Evolutionary conservation across 257 asterid species (phyloP), one percentile per base, ranked within the genome.

Genomic region (Nicotiana undulata): DNA sequence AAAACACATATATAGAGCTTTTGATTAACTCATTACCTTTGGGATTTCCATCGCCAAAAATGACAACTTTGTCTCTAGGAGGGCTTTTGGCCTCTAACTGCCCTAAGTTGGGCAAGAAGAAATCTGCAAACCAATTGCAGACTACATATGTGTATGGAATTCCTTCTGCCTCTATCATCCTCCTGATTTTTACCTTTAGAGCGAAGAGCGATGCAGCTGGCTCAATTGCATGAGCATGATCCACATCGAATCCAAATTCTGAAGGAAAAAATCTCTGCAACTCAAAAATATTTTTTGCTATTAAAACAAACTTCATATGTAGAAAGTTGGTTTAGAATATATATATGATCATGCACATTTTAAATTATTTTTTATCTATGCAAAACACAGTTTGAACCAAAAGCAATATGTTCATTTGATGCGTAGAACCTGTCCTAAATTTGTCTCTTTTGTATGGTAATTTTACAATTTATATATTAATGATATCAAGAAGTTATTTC

Each of bases 221-320:
- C 46, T 86, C 92, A 1, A 91, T 93, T 0, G 93, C 95, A 6
- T 86, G 85, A 4, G 85, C 32, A 9, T 86, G 90, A 77, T 94
- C 95, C 51, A 86, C 93, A 49, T 94, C 98, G 61, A 85, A 82
- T 7, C 97, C 97, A 59, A 90, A 94, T 76, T 94, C 97, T 0
- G 95, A 94, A 0, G 98, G 98, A 15, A 88, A 74, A 84, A 92
- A 94, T 72, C 92, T 91, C 98, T 92, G 84, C 56, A 74, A 53
- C 16, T 56, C 28, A 59, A 15, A 59, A 37, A 1, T 8, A 0
- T 1, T 40, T 40, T 40, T 40, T 40, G 46, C 46, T 40, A 40
- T 40, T 40, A 40, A 40, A 40, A 40, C 46, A 40, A 40, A 8
- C 46, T 40, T 40, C 46, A 40, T 40, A 40, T 40, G 11, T 40